phyloP scores from a whole-genome alignment of 1,284 basidiomycete genomes.

The Sporisorium graminicola region DNA sequence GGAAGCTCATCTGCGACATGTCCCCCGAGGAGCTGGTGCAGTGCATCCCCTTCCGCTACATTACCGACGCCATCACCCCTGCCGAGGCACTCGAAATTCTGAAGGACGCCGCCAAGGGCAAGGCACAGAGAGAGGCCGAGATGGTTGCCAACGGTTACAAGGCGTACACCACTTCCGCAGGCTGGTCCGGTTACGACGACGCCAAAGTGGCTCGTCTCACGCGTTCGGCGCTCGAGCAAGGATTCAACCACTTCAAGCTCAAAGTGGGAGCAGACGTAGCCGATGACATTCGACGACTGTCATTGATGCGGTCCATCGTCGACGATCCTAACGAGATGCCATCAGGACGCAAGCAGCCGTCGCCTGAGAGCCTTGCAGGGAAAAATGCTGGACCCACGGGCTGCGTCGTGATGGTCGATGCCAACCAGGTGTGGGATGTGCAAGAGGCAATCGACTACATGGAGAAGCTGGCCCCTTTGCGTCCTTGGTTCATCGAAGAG shows the following conservation, averaged over 20 bases:
- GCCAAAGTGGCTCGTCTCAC: conserved; percentile 90
- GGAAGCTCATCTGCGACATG: conserved; percentile 87
- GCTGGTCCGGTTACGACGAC: conserved; percentile 79
- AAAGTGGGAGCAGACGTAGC: conserved; percentile 88
- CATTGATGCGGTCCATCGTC: conserved; percentile 90
- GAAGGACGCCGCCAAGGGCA: conserved; percentile 80
- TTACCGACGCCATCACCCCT: conserved; percentile 89
- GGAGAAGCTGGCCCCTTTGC: conserved; percentile 81
- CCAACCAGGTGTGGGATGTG: conserved; percentile 98
- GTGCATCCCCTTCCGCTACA: conserved; percentile 84
- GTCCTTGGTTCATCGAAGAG: conserved; percentile 84
- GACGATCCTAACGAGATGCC: conserved; percentile 72
- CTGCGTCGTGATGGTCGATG: conserved; percentile 94
- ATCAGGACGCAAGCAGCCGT: conserved; percentile 30
- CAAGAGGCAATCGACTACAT: conserved; percentile 92
- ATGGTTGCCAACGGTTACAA: conserved; percentile 78
- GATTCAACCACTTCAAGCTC: conserved; percentile 75
- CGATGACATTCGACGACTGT: conserved; percentile 86
- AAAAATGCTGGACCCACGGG: conserved; percentile 97
- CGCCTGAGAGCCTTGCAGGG: conserved; percentile 62
- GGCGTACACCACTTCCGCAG: conserved; percentile 92
- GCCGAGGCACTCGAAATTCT: conserved; percentile 89
- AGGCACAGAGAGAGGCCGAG: conserved; percentile 73
- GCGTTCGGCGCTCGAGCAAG: conserved; percentile 83
- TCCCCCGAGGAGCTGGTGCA: conserved; percentile 85